Conservation (phyloP, 495 filamentous ascomycete species). For the Hyphodiscus hymeniophilus region DNA sequence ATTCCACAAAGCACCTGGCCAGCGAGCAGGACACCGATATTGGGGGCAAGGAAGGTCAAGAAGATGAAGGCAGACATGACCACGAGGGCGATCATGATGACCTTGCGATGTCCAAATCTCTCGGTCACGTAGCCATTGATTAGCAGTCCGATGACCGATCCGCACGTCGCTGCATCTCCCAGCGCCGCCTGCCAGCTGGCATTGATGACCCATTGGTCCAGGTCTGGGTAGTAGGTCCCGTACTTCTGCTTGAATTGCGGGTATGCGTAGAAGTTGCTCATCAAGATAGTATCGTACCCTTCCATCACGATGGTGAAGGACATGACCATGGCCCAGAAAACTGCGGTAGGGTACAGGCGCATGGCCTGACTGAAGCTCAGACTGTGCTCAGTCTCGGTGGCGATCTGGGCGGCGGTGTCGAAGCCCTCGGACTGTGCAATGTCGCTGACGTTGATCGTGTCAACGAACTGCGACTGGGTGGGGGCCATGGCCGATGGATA, state of each 20-base stretch:
- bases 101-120: slow-evolving; percentile 47
- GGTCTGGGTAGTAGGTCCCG: slow-evolving; percentile 42
- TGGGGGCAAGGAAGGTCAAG: slow-evolving; percentile 66
- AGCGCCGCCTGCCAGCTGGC: slow-evolving; percentile 67
- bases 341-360: slow-evolving; percentile 45
- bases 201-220: slow-evolving; percentile 52
- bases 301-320: slow-evolving; percentile 53
- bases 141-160: slow-evolving; percentile 63
- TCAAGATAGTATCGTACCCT: slow-evolving; percentile 47
- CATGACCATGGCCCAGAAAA: slow-evolving; percentile 47
- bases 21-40: slow-evolving; percentile 56
- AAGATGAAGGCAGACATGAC: slow-evolving; percentile 55
- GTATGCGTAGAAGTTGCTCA: slow-evolving; percentile 47
- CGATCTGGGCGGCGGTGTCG: no score
- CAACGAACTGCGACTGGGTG: no score
- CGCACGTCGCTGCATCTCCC: slow-evolving; percentile 53
- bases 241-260: slow-evolving; percentile 57
- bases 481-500: no score
- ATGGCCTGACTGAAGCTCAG: no score
- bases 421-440: no score
- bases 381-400: no score
- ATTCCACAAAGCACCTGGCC: slow-evolving; percentile 68
- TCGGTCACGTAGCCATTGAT: slow-evolving; percentile 67
- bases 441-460: no score
- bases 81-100: slow-evolving; percentile 50